Percentiles rank a stretch among this genome's conserved stretches.
These are phyloP conservation scores for Phalaenopsis hybrid DNA, from an alignment of 116 monocot species.

Conservation along the genomic window DNA sequence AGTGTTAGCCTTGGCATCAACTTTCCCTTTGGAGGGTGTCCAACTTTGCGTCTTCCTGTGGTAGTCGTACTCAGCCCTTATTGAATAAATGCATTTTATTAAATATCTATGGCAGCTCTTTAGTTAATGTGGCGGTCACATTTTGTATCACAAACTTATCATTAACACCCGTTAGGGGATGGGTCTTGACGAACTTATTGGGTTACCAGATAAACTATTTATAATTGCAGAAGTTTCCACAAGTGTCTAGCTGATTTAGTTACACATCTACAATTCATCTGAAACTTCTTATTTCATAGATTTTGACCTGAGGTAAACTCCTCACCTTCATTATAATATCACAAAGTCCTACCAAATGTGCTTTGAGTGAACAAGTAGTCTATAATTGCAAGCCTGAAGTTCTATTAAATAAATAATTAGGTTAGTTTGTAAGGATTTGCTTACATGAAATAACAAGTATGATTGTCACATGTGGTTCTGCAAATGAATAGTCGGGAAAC, in stretches of 20 bases:
- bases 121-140: background rate
- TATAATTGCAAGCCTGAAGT: background rate
- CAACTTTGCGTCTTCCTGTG: slow-evolving; percentile 74
- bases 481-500: background rate
- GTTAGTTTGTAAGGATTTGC: too few relatives aligned
- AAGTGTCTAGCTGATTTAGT: background rate
- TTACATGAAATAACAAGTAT: background rate
- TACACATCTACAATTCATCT: background rate
- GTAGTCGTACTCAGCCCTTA: slow-evolving; percentile 66
- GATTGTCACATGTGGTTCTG: background rate
- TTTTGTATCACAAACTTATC: background rate
- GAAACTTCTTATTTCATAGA: background rate
- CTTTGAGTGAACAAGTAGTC: background rate
- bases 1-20: slow-evolving; percentile 43
- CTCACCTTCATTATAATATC: background rate
- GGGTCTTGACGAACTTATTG: background rate
- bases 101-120: background rate
- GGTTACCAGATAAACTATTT: background rate
- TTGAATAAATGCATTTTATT: slow-evolving; percentile 2
- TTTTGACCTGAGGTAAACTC: background rate
- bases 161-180: background rate
- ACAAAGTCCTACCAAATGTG: background rate
- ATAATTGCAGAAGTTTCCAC: background rate
- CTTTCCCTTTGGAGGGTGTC: slow-evolving; percentile 67
- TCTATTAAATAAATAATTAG: background rate